phyloP scores from a whole-genome alignment of 164 flowering plant species.

The Kingdonia uniflora region DNA sequence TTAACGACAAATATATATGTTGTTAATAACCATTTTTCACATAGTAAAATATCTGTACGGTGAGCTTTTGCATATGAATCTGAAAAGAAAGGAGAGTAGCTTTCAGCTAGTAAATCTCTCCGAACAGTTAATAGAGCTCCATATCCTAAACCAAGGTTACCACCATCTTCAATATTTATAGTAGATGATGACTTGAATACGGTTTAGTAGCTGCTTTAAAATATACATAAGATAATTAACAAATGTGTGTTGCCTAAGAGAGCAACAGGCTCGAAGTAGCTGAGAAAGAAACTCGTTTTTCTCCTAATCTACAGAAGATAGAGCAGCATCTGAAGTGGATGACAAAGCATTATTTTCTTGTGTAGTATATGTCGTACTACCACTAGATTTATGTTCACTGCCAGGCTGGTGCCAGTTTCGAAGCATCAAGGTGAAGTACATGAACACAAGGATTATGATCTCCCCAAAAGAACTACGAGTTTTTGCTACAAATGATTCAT shows the following conservation, averaged over 20 bases:
- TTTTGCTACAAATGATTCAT: constrained; percentile 49
- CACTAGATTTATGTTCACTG: constrained; percentile 54
- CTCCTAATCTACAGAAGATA: constrained; percentile 47
- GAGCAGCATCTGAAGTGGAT: constrained; percentile 23
- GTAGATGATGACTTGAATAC: constrained; percentile 67
- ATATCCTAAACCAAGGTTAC: constrained; percentile 66
- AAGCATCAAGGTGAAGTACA: constrained; percentile 98
- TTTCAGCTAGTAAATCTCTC: constrained; percentile 92
- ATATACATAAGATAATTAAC: constrained; percentile 87
- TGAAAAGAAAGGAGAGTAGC: constrained; percentile 93
- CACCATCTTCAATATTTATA: constrained; percentile 38
- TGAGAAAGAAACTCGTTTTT: constrained; percentile 76
- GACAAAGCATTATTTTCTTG: constrained; percentile 45
- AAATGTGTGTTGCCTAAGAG: constrained; percentile 84
- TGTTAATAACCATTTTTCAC: too few species aligned
- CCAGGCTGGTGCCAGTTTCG: constrained; percentile 99
- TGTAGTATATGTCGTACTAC: constrained; percentile 29
- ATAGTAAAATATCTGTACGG: constrained; percentile 74
- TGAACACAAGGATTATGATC: constrained; percentile 75
- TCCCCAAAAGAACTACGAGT: constrained; percentile 89
- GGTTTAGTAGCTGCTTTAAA: constrained; percentile 72
- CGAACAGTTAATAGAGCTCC: constrained; percentile 80
- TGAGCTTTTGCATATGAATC: constrained; percentile 97
- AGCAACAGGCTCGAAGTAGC: constrained; percentile 69
- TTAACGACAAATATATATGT: too few species aligned